Evolutionary conservation across 2,329 filamentous ascomycete species (phyloP).

Genomic region (Xylariaceae sp.): DNA sequence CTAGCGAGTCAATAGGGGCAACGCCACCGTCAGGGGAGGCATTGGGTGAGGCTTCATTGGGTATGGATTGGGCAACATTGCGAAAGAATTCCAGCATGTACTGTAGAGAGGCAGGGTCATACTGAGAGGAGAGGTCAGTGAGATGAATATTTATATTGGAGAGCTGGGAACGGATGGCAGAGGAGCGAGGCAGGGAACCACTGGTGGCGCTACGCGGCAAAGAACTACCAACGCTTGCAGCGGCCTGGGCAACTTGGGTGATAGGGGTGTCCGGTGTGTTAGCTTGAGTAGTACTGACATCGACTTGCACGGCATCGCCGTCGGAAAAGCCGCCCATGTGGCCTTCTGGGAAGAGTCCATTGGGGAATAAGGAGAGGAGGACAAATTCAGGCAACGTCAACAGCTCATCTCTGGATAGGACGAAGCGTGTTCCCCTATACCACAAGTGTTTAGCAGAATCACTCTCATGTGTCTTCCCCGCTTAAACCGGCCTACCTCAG

Average conservation of each 20-base stretch:
- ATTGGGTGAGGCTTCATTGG: slow-evolving; percentile 66
- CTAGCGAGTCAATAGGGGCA: slow-evolving; percentile 70
- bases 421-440: slow-evolving; percentile 82
- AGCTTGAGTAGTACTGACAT: slow-evolving; percentile 64
- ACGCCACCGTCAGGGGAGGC: slow-evolving; percentile 61
- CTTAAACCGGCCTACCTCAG: slow-evolving; percentile 65
- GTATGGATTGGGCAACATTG: slow-evolving; percentile 93
- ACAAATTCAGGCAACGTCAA: slow-evolving; percentile 97
- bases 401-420: slow-evolving; percentile 89
- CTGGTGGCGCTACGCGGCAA: slow-evolving; percentile 14
- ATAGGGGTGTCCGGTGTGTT: slow-evolving; percentile 16
- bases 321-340: slow-evolving; percentile 93
- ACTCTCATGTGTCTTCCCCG: neutral
- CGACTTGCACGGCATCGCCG: slow-evolving; percentile 91
- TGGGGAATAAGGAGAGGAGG: slow-evolving; percentile 93
- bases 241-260: slow-evolving; percentile 25
- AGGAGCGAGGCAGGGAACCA: slow-evolving; percentile 20
- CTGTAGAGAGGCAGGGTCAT: slow-evolving; percentile 91
- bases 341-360: slow-evolving; percentile 94
- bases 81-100: slow-evolving; percentile 99
- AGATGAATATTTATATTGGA: slow-evolving; percentile 42
- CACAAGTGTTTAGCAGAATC: slow-evolving; percentile 18
- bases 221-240: slow-evolving; percentile 23
- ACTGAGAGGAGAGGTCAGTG: slow-evolving; percentile 59
- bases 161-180: slow-evolving; percentile 32